phyloP scores from a whole-genome alignment of 2,329 filamentous ascomycete species.

The Exophiala oligosperma region DNA sequence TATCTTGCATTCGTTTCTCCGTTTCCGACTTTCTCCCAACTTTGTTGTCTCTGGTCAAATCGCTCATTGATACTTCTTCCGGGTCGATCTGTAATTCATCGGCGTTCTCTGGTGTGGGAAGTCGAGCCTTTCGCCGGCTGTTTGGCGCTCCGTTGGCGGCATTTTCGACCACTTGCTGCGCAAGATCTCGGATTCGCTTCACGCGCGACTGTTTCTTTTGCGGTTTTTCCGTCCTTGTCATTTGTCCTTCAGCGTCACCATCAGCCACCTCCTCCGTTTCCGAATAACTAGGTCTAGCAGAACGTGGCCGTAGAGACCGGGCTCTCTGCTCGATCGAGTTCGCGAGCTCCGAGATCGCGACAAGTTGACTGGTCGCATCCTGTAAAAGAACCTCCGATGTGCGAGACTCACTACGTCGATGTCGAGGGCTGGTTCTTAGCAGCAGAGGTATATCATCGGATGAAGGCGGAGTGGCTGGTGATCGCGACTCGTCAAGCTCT shows the following conservation, averaged over 20 bases:
- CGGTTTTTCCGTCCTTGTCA: background rate
- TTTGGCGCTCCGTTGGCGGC: constrained; percentile 6
- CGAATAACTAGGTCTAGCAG: constrained; percentile 1
- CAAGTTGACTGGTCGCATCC: constrained; percentile 21
- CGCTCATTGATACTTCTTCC: constrained; percentile 57
- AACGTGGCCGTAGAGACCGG: constrained; percentile 9
- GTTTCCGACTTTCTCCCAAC: constrained; percentile 57
- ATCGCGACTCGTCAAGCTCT: constrained; percentile 1
- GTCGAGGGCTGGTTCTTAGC: constrained; percentile 13
- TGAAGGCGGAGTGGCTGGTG: constrained; percentile 10
- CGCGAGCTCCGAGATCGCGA: constrained; percentile 24
- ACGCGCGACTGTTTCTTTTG: constrained; percentile 11
- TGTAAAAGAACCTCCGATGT: constrained; percentile 24
- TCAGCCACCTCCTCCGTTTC: background rate
- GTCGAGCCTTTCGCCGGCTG: constrained; percentile 11
- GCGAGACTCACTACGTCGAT: constrained; percentile 20
- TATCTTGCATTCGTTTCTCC: constrained; percentile 60
- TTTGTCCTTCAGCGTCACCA: background rate
- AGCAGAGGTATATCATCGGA: constrained; percentile 5
- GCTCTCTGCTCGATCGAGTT: constrained; percentile 21
- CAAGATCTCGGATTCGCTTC: constrained; percentile 10
- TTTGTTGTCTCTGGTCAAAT: constrained; percentile 55
- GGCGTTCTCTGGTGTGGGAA: constrained; percentile 43
- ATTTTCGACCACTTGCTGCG: constrained; percentile 16
- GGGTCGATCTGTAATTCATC: constrained; percentile 55